Evolutionary conservation across 1,284 basidiomycete species (phyloP).

Genomic region (Boletus albobrunnescens): DNA sequence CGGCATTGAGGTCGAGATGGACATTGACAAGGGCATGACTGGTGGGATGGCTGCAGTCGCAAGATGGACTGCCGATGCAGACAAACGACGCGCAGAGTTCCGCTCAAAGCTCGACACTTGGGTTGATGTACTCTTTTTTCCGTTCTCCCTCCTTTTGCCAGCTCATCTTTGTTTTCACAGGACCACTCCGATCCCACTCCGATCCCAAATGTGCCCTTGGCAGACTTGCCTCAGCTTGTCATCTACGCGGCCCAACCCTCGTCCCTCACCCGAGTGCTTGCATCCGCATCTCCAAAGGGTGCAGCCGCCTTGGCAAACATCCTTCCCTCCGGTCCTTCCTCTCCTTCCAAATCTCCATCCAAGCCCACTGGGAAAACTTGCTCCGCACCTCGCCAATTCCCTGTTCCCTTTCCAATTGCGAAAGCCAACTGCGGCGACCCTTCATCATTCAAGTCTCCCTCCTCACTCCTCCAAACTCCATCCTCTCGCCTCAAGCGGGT

Average conservation of each 20-base stretch:
- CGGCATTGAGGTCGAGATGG: conserved; percentile 80
- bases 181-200: conserved; percentile 42
- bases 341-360: conserved; percentile 42
- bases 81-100: conserved; percentile 56
- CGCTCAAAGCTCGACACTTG: conserved; percentile 58
- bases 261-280: conserved; percentile 62
- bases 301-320: conserved; percentile 40
- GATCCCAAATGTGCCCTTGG: conserved; percentile 59
- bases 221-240: conserved; percentile 58
- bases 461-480: conserved; percentile 54
- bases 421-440: conserved; percentile 38
- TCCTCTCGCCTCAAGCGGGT: conserved; percentile 38
- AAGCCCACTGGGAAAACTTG: conserved; percentile 35
- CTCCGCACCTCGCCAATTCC: no score
- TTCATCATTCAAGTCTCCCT: conserved; percentile 38
- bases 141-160: not conserved
- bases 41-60: conserved; percentile 81
- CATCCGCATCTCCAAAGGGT: conserved; percentile 67
- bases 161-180: conserved; percentile 35
- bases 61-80: conserved; percentile 70
- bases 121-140: conserved; percentile 47
- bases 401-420: conserved; percentile 47
- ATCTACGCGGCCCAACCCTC: conserved; percentile 50
- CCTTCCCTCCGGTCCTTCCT: conserved; percentile 47
- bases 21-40: conserved; percentile 71